These are phyloP conservation scores for Aureobasidium sp. DNA, from an alignment of 2,329 filamentous ascomycete species.

Conservation along the genomic window DNA sequence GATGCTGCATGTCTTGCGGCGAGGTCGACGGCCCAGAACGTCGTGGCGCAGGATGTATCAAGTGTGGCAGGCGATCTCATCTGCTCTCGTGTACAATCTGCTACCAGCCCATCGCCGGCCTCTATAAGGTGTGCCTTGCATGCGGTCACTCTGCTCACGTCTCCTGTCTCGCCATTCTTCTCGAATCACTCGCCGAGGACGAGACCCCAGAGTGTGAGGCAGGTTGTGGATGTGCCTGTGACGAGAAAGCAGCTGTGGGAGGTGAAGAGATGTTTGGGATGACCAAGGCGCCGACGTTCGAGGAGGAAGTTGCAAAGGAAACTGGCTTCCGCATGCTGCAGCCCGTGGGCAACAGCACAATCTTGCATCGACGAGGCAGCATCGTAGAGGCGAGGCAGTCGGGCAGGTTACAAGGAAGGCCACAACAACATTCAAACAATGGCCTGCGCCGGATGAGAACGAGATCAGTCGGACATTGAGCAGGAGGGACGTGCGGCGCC, in stretches of 20 bases:
- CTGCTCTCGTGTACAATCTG: conserved; percentile 14
- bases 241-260: not conserved
- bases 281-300: not conserved
- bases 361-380: conserved; percentile 4
- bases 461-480: not conserved
- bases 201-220: conserved; percentile 12
- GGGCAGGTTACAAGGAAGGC: not conserved
- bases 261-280: conserved; percentile 2
- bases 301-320: not conserved
- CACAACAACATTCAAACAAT: not conserved
- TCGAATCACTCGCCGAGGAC: conserved; percentile 10
- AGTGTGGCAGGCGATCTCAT: not conserved
- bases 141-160: conserved; percentile 14
- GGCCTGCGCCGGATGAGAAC: not conserved
- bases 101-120: conserved; percentile 12
- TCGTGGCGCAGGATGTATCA: conserved; percentile 1
- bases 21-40: not conserved
- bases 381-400: not conserved
- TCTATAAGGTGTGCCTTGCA: conserved; percentile 15
- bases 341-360: not conserved
- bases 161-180: conserved; percentile 8
- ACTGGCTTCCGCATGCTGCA: not conserved
- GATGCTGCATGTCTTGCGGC: conserved; percentile 13
- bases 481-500: no score
- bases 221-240: conserved; percentile 14